A percentile compares a stretch with the other conserved stretches of the same genome.
Evolutionary conservation across 805 yeast genomes (phyloP).

Genomic region (Danielozyma ontarioensis): DNA sequence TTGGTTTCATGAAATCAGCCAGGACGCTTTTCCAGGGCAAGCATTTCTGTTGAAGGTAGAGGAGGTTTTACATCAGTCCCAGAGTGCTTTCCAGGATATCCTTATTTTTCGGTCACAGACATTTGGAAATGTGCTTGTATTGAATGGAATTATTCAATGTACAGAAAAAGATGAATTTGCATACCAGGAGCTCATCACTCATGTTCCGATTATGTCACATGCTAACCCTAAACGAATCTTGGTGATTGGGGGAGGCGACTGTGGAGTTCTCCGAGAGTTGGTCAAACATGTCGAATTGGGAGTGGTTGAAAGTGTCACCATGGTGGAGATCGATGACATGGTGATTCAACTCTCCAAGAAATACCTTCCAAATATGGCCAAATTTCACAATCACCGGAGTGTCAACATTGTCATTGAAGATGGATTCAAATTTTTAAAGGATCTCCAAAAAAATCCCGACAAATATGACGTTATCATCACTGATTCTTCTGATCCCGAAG

Average conservation of each 20-base stretch:
- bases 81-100: slow-evolving; percentile 75
- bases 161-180: slow-evolving; percentile 92
- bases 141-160: slow-evolving; percentile 88
- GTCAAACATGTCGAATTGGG: slow-evolving; percentile 58
- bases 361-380: slow-evolving; percentile 75
- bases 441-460: slow-evolving; percentile 33
- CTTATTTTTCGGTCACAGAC: slow-evolving; percentile 68
- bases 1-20: slow-evolving; percentile 80
- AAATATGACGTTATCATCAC: slow-evolving; percentile 82
- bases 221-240: slow-evolving; percentile 68
- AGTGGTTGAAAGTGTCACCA: slow-evolving; percentile 56
- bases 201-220: slow-evolving; percentile 76
- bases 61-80: slow-evolving; percentile 57
- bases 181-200: slow-evolving; percentile 88
- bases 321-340: slow-evolving; percentile 86
- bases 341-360: slow-evolving; percentile 69
- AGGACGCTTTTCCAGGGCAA: slow-evolving; percentile 81
- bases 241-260: slow-evolving; percentile 95
- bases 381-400: slow-evolving; percentile 55
- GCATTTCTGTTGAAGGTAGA: slow-evolving; percentile 65
- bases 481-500: slow-evolving; percentile 93
- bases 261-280: slow-evolving; percentile 88
- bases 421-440: slow-evolving; percentile 73
- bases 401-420: slow-evolving; percentile 69
- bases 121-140: slow-evolving; percentile 83